Percentiles rank a stretch among this genome's conserved stretches.
Evolutionary conservation across 352 stramenopile genomes (phyloP).

Genomic region (Phytophthora pluvialis): DNA sequence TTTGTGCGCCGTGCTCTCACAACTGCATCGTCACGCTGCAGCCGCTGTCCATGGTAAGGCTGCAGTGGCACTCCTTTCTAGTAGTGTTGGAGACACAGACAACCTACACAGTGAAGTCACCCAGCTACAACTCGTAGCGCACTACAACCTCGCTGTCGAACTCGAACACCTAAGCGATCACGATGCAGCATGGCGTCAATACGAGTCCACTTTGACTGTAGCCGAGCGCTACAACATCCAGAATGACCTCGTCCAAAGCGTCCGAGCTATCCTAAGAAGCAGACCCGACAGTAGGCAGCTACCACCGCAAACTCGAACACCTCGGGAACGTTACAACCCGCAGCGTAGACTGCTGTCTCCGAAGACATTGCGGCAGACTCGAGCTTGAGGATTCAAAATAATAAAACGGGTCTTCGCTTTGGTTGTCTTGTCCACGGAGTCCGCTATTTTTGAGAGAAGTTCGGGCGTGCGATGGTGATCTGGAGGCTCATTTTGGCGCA

Average conservation of each 20-base stretch:
- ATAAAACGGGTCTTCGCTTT: constrained; percentile 10
- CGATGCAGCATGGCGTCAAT: constrained; percentile 26
- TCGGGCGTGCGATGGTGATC: constrained; percentile 19
- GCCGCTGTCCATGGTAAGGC: constrained; percentile 54
- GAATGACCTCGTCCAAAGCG: constrained; percentile 33
- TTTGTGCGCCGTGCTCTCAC: constrained; percentile 65
- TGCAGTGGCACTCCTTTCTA: constrained; percentile 41
- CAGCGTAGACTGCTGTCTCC: constrained; percentile 33
- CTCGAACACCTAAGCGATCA: constrained; percentile 54
- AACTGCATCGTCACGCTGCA: constrained; percentile 52
- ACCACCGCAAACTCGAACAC: constrained; percentile 26
- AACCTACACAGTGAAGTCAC: constrained; percentile 12
- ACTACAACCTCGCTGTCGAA: constrained; percentile 71
- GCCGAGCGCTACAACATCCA: constrained; percentile 30
- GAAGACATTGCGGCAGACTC: constrained; percentile 28
- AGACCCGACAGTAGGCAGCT: constrained; percentile 9
- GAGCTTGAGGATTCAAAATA: constrained; percentile 21
- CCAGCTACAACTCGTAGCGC: constrained; percentile 51
- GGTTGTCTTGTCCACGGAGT: constrained; percentile 10
- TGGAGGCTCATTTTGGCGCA: constrained; percentile 18
- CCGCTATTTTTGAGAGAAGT: constrained; percentile 37
- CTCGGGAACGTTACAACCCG: constrained; percentile 5
- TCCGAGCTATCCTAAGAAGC: constrained; percentile 33
- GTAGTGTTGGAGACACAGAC: constrained; percentile 3
- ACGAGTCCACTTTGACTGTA: constrained; percentile 30